Conservation (phyloP, 192 early-diverging fungal species). For the Backusella parvicylindrica region DNA sequence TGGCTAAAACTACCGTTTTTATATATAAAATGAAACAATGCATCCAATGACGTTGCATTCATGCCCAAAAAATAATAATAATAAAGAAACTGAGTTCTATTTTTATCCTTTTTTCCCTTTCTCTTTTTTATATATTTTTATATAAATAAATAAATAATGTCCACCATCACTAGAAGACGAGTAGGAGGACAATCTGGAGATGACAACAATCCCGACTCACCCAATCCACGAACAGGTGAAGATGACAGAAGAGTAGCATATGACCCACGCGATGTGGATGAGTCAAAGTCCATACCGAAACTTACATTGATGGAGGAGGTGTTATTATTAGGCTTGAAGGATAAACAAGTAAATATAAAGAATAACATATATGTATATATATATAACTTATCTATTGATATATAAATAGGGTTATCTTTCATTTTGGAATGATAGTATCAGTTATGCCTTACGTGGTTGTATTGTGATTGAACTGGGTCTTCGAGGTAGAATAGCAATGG, state of each 20-base stretch:
- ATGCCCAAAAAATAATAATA: neutral
- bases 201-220: neutral
- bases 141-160: neutral
- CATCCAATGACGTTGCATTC: neutral
- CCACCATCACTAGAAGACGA: conserved; percentile 17
- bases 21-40: neutral
- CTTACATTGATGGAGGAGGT: conserved; percentile 94
- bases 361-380: neutral
- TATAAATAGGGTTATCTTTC: conserved; percentile 80
- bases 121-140: neutral
- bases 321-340: conserved; percentile 90
- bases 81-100: neutral
- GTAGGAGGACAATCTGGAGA: conserved; percentile 13
- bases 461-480: conserved; percentile 95
- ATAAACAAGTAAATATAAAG: conserved; percentile 69
- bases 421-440: conserved; percentile 98
- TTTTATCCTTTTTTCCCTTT: neutral
- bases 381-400: neutral
- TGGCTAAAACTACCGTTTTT: neutral
- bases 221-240: neutral
- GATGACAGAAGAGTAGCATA: conserved; percentile 32
- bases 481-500: conserved; percentile 81
- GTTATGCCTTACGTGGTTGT: conserved; percentile 90
- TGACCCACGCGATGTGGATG: conserved; percentile 53
- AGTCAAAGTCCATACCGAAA: conserved; percentile 41